phyloP scores from a whole-genome alignment of 495 filamentous ascomycete species.

The Podospora appendiculata region DNA sequence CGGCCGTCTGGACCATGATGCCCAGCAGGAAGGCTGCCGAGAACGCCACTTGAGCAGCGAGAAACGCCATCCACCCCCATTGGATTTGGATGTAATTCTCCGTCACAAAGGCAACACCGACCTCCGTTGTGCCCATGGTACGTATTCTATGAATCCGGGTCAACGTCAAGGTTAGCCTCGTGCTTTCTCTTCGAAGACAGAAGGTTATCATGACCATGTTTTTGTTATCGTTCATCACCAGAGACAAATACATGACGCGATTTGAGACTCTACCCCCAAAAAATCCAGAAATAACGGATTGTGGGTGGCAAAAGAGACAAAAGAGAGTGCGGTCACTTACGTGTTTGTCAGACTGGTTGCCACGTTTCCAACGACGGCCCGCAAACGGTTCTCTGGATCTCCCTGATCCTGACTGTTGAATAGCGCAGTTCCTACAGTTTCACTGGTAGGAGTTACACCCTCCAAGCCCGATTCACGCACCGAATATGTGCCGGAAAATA shows the following conservation, averaged over 20 bases:
- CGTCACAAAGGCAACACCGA: conserved; percentile 4
- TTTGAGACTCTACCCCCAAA: neutral
- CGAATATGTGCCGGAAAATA: conserved; percentile 16
- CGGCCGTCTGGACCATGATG: conserved; percentile 21
- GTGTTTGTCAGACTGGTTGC: conserved; percentile 19
- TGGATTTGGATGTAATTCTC: conserved; percentile 16
- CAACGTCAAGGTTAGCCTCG: neutral
- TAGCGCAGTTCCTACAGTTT: conserved; percentile 12
- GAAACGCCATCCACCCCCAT: conserved; percentile 17
- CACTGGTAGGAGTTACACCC: conserved; percentile 8
- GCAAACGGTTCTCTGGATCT: neutral
- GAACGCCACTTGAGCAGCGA: conserved; percentile 12
- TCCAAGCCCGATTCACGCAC: neutral
- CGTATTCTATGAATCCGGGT: conserved; percentile 10
- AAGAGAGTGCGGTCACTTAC: conserved; percentile 5
- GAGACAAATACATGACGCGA: too few species aligned
- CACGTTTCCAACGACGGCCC: conserved; percentile 12
- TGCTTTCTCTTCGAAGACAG: neutral
- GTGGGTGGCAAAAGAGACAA: too few species aligned
- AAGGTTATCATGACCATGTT: neutral
- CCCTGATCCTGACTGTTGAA: neutral
- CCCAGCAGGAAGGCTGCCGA: conserved; percentile 10
- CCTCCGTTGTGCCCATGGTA: conserved; percentile 1
- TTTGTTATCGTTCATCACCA: neutral
- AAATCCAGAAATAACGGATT: neutral